Evolutionary conservation across 345 rosid species (phyloP), one percentile per base, ranked within the genome.

Genomic region (Populus tremula): DNA sequence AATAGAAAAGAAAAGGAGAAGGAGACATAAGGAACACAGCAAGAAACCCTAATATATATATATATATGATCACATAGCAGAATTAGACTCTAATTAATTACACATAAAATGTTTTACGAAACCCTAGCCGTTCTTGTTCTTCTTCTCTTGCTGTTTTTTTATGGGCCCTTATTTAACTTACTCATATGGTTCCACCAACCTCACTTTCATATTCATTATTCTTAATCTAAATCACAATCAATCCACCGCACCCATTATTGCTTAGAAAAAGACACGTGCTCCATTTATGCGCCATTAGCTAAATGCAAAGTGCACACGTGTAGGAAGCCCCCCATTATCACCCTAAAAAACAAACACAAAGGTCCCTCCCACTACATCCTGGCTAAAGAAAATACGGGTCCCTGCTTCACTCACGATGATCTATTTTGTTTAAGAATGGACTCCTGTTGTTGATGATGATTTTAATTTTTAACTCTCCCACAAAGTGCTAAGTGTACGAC

Each of bases 261-360:
- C 70, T 47, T 63, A 63, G 78, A 39, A 69, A 81, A 78, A 25
- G 82, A 76, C 71, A 81, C 61, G 53, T 27, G 62, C 69, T 56
- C 74, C 35, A 20, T 43, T 27, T 5, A 70, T 75, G 72, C 50
- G 2, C 77, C 70, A 72, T 70, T 39, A 43, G 0, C 76, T 70
- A 59, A 76, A 18, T 27, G 69, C 17, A 65, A 41, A 70, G 29
- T 20, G 41, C 6, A 82, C 74, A 82, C 77, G 78, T 69, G 59
- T 62, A 36, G 33, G 68, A 79, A 77, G 49, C 61, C 72, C 45
- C 36, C 47, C 59, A 17, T 41, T 64, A 63, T 68, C 78, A 25
- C n/a, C 69, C 70, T 17, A 68, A 43, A 43, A 38, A 35, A 33
- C 33, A 17, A 10, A 14, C 43, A 45, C 6, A 62, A 3, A 39